Base-by-base conservation (phyloP, 2,329 filamentous ascomycete genomes). In the Apiospora pterosperma region DNA sequence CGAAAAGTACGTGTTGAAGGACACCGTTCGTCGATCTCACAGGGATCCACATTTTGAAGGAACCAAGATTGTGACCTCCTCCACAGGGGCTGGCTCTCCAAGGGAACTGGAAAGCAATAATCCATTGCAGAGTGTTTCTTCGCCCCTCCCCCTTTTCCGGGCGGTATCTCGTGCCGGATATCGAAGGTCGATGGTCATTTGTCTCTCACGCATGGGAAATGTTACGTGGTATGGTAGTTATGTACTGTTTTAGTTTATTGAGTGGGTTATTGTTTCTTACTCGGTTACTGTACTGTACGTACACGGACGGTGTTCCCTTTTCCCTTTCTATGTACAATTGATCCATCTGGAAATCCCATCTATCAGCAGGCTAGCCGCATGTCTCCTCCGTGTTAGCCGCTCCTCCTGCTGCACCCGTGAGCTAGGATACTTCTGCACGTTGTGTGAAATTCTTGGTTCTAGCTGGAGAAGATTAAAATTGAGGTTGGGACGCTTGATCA, bases 51-150 rank as follows among this genome's bases (percentile, higher is more conserved):
- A 28, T 55, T 55, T 19, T 19, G 48, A 55, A 55, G 48, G 48
- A 55, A 55, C 48, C 48, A 55, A 55, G 48, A 55, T 55, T 55
- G 48, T n/a, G n/a, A n/a, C n/a, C n/a, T n/a, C 48, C 48, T 55
- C 48, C 48, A 28, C 48, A 55, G 19, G 48, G 25, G 38, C 38
- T 19, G 6, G 39, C 41, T 42, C 7, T n/a, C 41, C 8, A 25
- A 28, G 34, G 48, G 48, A 55, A 34, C 48, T 55, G 28, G 25
- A 55, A 52, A n/a, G 48, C 34, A 55, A 55, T 55, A 55, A 55
- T 55, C n/a, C 44, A 21, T 52, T 52, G 44, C 44, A 31, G n/a
- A n/a, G 44, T n/a, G 25, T 52, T 52, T 19, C 44, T 28, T 31
- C 14, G 14, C 44, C 25, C 25, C 25, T 19, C 48, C 28, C 48